These are phyloP conservation scores for Astraeus odoratus DNA, from an alignment of 768 basidiomycete species.

Conservation along the genomic window DNA sequence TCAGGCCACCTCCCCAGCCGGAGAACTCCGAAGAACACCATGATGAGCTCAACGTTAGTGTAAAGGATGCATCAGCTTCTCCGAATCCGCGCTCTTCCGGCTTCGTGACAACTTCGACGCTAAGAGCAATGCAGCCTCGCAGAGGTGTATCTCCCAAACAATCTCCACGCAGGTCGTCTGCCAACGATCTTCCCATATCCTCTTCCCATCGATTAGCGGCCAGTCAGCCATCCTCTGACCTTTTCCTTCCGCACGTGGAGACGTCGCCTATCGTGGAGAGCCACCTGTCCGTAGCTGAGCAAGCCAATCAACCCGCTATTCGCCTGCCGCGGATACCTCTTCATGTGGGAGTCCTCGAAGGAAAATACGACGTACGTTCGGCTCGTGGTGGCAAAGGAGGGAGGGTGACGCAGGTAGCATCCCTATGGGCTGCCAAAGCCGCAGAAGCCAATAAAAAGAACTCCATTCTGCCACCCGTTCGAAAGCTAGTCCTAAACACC, in stretches of 20 bases:
- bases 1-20: conserved; percentile 8
- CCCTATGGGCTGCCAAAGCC: conserved; percentile 64
- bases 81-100: conserved; percentile 75
- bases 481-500: conserved; percentile 9
- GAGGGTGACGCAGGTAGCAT: conserved; percentile 62
- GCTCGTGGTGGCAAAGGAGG: conserved; percentile 75
- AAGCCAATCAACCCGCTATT: not conserved
- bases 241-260: not conserved
- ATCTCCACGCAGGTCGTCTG: conserved; percentile 15
- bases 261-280: not conserved
- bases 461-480: not conserved
- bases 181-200: conserved; percentile 14
- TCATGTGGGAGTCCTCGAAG: conserved; percentile 39
- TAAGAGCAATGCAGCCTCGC: conserved; percentile 20
- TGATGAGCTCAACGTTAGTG: conserved; percentile 2
- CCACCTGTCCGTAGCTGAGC: not conserved
- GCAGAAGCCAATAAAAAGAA: conserved; percentile 7
- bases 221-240: not conserved
- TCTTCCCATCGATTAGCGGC: conserved; percentile 3
- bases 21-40: conserved; percentile 5
- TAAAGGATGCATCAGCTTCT: conserved; percentile 25
- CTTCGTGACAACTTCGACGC: conserved; percentile 58
- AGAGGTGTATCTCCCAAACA: conserved; percentile 8
- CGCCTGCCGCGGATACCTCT: conserved; percentile 28
- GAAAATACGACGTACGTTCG: conserved; percentile 67